Conservation (phyloP, 805 yeast genomes). For the Zygosaccharomyces lentus region DNA sequence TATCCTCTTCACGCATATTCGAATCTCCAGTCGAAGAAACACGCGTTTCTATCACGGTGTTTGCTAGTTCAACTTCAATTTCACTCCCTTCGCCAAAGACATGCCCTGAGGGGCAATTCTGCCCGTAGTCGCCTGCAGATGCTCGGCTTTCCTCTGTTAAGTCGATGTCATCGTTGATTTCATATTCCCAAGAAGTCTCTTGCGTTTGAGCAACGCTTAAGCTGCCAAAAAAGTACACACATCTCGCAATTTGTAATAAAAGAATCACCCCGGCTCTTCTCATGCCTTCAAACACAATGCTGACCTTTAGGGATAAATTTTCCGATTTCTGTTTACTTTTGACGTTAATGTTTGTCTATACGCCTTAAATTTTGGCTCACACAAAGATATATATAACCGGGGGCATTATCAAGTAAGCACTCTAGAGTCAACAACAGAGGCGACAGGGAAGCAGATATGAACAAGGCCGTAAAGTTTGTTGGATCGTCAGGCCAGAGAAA, state of each 20-base stretch:
- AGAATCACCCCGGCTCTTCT: not conserved
- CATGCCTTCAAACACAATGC: not conserved
- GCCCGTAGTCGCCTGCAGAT: slow-evolving; percentile 2
- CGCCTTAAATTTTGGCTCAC: not conserved
- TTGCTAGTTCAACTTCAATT: not conserved
- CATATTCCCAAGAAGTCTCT: not conserved
- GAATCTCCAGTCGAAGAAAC: not conserved
- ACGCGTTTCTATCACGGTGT: not conserved
- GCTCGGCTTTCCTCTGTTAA: not conserved
- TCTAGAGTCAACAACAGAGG: not conserved
- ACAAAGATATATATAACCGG: not conserved
- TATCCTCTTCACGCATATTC: not conserved
- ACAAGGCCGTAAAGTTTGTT: slow-evolving; percentile 1
- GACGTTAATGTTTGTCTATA: not conserved
- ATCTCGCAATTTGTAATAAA: not conserved
- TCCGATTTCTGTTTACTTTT: not conserved
- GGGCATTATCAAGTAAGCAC: not conserved
- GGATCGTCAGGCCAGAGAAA: slow-evolving; percentile 1
- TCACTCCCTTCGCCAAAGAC: not conserved
- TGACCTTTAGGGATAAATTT: not conserved
- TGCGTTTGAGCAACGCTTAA: not conserved
- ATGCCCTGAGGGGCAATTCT: slow-evolving; percentile 2
- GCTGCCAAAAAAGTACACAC: not conserved
- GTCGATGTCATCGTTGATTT: slow-evolving; percentile 9
- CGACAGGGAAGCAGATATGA: not conserved